Conservation (phyloP, 2,329 filamentous ascomycete genomes). For the Neospermospora avenae region DNA sequence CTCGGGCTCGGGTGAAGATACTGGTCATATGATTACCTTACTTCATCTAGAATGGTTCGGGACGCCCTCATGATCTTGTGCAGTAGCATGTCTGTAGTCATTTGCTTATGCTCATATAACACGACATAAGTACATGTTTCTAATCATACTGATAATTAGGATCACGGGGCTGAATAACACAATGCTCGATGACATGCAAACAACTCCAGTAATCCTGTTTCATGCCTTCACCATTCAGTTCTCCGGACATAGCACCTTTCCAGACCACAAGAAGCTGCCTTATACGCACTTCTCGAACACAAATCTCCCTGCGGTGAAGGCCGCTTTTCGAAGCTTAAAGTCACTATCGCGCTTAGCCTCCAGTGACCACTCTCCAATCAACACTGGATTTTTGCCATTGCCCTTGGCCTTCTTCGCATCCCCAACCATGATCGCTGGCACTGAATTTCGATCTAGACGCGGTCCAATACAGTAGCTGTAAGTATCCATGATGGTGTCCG, state of each 20-base stretch:
- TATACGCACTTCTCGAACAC: neutral
- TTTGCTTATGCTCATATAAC: too few relatives aligned
- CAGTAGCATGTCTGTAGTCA: too few relatives aligned
- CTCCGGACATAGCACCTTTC: neutral
- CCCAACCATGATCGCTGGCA: neutral
- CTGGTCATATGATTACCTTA: too few relatives aligned
- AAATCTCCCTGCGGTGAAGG: neutral
- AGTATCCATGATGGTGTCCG: neutral
- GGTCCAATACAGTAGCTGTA: neutral
- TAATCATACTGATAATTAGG: neutral
- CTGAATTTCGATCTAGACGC: neutral
- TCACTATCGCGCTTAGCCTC: neutral
- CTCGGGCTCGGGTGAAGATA: too few relatives aligned
- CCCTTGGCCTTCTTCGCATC: neutral
- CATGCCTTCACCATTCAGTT: neutral
- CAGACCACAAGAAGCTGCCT: neutral
- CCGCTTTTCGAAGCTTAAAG: neutral
- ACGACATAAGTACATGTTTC: too few relatives aligned
- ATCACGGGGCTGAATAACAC: neutral
- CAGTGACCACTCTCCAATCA: slow-evolving; percentile 2
- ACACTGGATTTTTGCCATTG: neutral
- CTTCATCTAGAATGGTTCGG: too few relatives aligned
- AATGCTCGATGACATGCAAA: neutral
- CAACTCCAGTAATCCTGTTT: neutral
- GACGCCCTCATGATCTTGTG: too few relatives aligned